Evolutionary conservation across 2,329 filamentous ascomycete species (phyloP).

Genomic region (Huntiella savannae): DNA sequence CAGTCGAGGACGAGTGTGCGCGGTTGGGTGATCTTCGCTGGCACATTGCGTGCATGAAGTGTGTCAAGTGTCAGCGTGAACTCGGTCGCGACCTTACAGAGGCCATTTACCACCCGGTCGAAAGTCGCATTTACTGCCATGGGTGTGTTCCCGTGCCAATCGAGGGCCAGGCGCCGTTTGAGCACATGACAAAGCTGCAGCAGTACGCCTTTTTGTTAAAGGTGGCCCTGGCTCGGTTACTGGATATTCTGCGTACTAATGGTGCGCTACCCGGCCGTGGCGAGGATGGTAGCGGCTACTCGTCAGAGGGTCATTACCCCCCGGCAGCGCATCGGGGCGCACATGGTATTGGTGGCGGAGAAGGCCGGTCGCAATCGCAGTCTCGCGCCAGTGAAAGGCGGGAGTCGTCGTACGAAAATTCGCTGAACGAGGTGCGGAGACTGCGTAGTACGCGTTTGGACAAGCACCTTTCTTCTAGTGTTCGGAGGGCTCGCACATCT

Average conservation of each 20-base stretch:
- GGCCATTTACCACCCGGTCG: conserved; percentile 49
- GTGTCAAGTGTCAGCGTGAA: conserved; percentile 44
- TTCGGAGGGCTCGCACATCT: conserved; percentile 75
- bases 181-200: conserved; percentile 65
- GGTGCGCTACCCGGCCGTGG: conserved; percentile 60
- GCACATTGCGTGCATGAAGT: conserved; percentile 69
- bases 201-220: conserved; percentile 88
- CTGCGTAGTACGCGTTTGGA: conserved; percentile 85
- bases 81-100: conserved; percentile 49
- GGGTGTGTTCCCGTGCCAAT: conserved; percentile 41
- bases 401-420: conserved; percentile 78
- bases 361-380: conserved; percentile 57
- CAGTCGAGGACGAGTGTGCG: conserved; percentile 88
- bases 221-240: conserved; percentile 73
- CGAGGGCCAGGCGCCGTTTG: conserved; percentile 37
- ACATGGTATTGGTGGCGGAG: conserved; percentile 19
- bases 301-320: conserved; percentile 33
- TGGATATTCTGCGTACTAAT: conserved; percentile 70
- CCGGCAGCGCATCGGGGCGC: background rate
- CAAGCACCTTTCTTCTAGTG: conserved; percentile 81
- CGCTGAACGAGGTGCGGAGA: conserved; percentile 82
- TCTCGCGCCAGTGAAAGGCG: conserved; percentile 38
- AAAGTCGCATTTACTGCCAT: conserved; percentile 52
- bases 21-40: conserved; percentile 57
- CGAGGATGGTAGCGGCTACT: conserved; percentile 53